Evolutionary conservation across 2,329 filamentous ascomycete genomes (phyloP), one percentile per base, ranked within the genome.

Genomic region (Hirsutella rhossiliensis): DNA sequence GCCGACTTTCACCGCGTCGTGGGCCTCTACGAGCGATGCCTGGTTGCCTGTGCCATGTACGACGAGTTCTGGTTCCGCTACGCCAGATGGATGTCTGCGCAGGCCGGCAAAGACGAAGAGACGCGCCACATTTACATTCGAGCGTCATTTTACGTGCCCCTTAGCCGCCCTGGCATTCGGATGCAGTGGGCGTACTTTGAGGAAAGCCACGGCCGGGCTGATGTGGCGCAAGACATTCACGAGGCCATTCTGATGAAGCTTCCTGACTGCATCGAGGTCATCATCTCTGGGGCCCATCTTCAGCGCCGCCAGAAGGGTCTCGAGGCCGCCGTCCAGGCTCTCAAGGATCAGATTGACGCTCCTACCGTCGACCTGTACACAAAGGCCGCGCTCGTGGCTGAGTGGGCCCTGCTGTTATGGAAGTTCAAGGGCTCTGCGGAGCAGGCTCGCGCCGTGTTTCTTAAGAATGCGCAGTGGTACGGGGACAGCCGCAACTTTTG

Each of bases 31-130:
- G 92, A 98, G 68, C 82, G 92, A 42, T 97, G 89, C 55, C 66
- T 98, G 43, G 87, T 95, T 31, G 90, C 87, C 0, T 94, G 87
- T 56, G 90, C 92, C 15, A 84, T 94, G 52, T 96, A 98, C 59
- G 90, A 97, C 41, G 90, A 97, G 59, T 94, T 97, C 63, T 98
- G 92, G 92, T 80, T 94, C 56, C 84, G 92, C n/a, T 98, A 95
- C 63, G 87, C 84, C 15, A 75, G 90, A 36, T 98, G 92, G 92
- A 94, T 96, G 85, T 73, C 76, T 47, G 79, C 79, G 0, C 86
- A 94, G 58, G 66, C 78, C 2, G 80, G 73, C 52, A 95, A 94
- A 61, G 80, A 88, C 39, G 87, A 96, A 59, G 89, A 96, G 58
- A 82, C 90, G 6, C 83, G 92, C 45, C 89, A 87, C 62, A 92